Evolutionary conservation across 352 stramenopile genomes (phyloP), one percentile per base, ranked within the genome.

Genomic region (Globisporangium yorkense): DNA sequence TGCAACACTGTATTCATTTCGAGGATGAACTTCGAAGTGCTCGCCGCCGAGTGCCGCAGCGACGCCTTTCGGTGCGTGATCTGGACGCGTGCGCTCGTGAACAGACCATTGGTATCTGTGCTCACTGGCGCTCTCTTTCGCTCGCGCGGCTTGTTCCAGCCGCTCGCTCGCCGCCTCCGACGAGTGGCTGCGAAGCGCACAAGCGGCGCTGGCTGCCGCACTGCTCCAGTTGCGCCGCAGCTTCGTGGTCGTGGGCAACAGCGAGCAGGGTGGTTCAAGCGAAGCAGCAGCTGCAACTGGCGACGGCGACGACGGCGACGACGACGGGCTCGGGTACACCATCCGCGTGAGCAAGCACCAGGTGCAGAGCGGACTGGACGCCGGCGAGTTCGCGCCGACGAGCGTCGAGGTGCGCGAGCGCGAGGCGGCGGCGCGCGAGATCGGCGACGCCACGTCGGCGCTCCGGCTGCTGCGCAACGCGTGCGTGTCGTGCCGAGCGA

Each of bases 401-500:
- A 70, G 54, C 10, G 56, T 80, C 29, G 54, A 68, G 4, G 70
- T 87, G 6, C 21, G 15, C 35, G 58, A 82, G 24, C 37, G 48
- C 1, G 43, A 18, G 0, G 56, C 39, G 16, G 58, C 53, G 1
- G 8, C 57, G 5, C 33, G 35, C 7, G 43, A 58, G 10, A 18
- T 84, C 27, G 56, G 68, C 5, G 52, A 35, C 3, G 43, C 63
- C 2, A 89, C 73, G 18, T 81, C 67, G 10, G 73, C 68, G 13
- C 83, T 91, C 40, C 80, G 84, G 0, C 87, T 92, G 35, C 62
- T 92, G 16, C 84, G 84, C 51, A 92, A 89, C 51, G 80, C 82
- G 1, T 94, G 80, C 53, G 84, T 62, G 0, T 61, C 65, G 21
- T 74, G 65, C 47, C 56, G 39, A 1, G 41, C 57, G 29, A 94